Evolutionary conservation across 768 basidiomycete species (phyloP), one percentile per base, ranked within the genome.

Genomic region (Macrolepiota dolichaula): DNA sequence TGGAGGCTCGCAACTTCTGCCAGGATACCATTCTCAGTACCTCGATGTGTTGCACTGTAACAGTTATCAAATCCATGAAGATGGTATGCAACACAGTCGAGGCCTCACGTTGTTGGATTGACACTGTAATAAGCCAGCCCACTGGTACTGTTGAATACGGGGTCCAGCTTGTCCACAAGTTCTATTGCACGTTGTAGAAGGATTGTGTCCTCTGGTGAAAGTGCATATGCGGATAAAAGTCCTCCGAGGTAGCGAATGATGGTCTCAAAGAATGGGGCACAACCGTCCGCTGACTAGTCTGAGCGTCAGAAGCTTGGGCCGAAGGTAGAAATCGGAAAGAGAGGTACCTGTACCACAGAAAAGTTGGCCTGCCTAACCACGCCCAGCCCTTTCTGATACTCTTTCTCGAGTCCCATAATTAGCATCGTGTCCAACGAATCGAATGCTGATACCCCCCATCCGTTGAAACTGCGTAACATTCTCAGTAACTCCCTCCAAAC

Each of bases 231-330:
- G 2, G 90, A 90, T 4, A 96, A 80, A 1, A 96, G 77, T 5
- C 95, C 96, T 2, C 94, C 95, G 1, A 98, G 84, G 66, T 96
- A 91, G 35, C 95, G 85, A 62, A 97, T 97, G 44, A 90, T 85
- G 0, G 93, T 96, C 76, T 96, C 91, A 62, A 92, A 92, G 70
- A 87, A 90, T 1, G 87, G 86, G 0, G 70, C 76, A 64, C 71
- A 72, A 35, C 65, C 69, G 32, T 40, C 49, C 37, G 61, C n/a
- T 50, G 36, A 42, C 55, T 46, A 29, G 22, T 40, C 36, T 11
- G 36, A 35, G 17, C 10, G 19, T 13, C 25, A 15, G 25, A 9
- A 32, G 27, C 22, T 17, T 37, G 7, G 7, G 55, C 44, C 25
- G 17, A 13, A 37, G 7, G 40, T 25, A 19, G 36, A 12, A n/a